phyloP scores from a whole-genome alignment of 176 grass and related monocot species.

The Elaeis guineensis region DNA sequence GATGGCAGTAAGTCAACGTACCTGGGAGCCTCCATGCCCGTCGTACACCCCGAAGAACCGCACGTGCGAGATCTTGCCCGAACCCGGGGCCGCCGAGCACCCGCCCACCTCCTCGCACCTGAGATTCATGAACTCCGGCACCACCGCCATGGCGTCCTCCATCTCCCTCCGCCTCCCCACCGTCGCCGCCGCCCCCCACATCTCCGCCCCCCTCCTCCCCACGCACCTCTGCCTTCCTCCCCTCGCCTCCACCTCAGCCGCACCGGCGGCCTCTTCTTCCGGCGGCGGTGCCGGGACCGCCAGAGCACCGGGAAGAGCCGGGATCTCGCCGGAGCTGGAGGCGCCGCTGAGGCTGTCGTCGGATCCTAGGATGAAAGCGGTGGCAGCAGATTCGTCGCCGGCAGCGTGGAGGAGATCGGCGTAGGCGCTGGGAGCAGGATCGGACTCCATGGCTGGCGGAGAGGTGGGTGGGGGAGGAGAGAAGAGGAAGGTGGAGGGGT shows the following conservation, averaged over 20 bases:
- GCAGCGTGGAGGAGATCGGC: slow-evolving; percentile 9
- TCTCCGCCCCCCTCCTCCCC: slow-evolving; percentile 14
- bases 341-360: slow-evolving; percentile 9
- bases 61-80: slow-evolving; percentile 17
- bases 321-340: slow-evolving; percentile 26
- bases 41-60: slow-evolving; percentile 44
- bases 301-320: background rate
- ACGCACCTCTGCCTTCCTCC: slow-evolving; percentile 23
- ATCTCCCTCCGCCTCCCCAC: slow-evolving; percentile 31
- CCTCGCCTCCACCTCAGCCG: slow-evolving; percentile 1
- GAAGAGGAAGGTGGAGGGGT: slow-evolving; percentile 34
- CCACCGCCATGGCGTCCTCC: slow-evolving; percentile 32
- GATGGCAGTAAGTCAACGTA: background rate
- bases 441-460: too few relatives aligned
- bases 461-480: background rate
- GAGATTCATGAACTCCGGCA: slow-evolving; percentile 18
- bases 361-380: slow-evolving; percentile 17
- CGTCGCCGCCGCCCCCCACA: slow-evolving; percentile 28
- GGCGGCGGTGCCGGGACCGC: background rate
- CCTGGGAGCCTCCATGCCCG: slow-evolving; percentile 40
- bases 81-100: slow-evolving; percentile 11
- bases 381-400: background rate
- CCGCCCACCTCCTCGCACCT: slow-evolving; percentile 26
- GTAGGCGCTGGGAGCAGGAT: slow-evolving; percentile 6
- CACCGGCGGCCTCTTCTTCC: background rate